Base-by-base conservation (phyloP, 345 rosid genomes). In the Carallia brachiata region DNA sequence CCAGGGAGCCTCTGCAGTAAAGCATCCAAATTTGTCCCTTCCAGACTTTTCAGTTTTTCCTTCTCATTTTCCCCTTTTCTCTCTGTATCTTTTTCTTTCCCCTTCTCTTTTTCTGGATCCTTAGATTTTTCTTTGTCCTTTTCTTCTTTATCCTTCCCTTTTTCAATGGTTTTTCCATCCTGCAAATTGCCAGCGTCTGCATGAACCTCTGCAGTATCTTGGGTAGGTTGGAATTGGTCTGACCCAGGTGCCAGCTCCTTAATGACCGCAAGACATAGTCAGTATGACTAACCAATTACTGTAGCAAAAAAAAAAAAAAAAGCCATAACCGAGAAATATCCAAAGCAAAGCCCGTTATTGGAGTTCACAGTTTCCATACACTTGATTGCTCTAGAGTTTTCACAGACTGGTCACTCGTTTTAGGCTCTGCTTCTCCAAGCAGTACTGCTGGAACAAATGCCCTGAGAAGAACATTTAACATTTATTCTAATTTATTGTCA, bases 391-490 rank as follows among this genome's bases (percentile, higher is more conserved):
- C 97, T 79, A 83, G 91, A 52, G 75, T 73, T 85, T 87, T 92
- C 58, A 79, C 77, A 59, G 90, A 81, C 74, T 89, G 97, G 67
- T 94, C 99, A 71, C 48, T 94, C 64, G 63, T 84, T 83, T 91
- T 91, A 27, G 85, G 75, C 76, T 96, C 98, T 3, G 90, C 85
- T 82, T 96, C 99, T 72, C 93, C 99, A 80, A 96, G 79, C 70
- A 96, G 77, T 62, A 96, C 98, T 62, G 98, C 98, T 65, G 99
- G 99, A 81, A 92, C 98, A 83, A 96, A 96, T 82, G 98, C 98
- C 85, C 99, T 96, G 72, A 64, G 47, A 86, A 62, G 75, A 69
- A 79, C 61, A 77, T 61, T 62, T 31, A 82, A 15, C 48, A 56
- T 36, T 36, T 32, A 52, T 15, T 57, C 28, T n/a, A 44, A 44